Evolutionary conservation across 2,329 filamentous ascomycete species (phyloP).

Genomic region (Elsinoe australis): DNA sequence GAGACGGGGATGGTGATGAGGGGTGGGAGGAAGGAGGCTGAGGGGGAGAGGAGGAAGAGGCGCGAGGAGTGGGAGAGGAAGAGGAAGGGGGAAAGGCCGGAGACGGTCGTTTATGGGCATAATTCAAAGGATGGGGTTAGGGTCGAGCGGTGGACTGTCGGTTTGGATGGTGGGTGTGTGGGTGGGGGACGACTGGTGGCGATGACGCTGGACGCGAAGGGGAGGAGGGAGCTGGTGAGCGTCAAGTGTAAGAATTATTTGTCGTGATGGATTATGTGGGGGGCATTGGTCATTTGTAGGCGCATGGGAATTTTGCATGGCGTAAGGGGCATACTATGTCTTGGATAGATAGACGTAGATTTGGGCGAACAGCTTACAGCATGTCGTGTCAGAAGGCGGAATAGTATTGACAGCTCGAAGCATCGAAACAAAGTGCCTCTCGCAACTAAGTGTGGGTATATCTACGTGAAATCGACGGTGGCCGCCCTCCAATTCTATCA

Average conservation of each 20-base stretch:
- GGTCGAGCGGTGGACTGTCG: slow-evolving; percentile 64
- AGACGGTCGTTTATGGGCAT: slow-evolving; percentile 79
- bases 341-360: too few relatives aligned
- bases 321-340: background rate
- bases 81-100: slow-evolving; percentile 34
- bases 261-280: background rate
- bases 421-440: too few relatives aligned
- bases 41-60: slow-evolving; percentile 59
- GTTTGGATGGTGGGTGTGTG: slow-evolving; percentile 77
- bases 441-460: too few relatives aligned
- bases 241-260: slow-evolving; percentile 37
- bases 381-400: too few relatives aligned
- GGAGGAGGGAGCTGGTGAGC: slow-evolving; percentile 28
- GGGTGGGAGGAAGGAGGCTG: slow-evolving; percentile 49
- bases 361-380: too few relatives aligned
- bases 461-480: too few relatives aligned
- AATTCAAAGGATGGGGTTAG: slow-evolving; percentile 59
- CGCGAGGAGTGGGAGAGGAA: slow-evolving; percentile 62
- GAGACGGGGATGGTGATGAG: slow-evolving; percentile 40
- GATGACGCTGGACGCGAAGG: slow-evolving; percentile 59
- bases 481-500: too few relatives aligned
- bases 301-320: background rate
- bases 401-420: too few relatives aligned
- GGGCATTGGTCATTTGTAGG: background rate
- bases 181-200: slow-evolving; percentile 68